Base-by-base conservation (phyloP, 129 eudicot genomes). In the Flaveria ramosissima region DNA sequence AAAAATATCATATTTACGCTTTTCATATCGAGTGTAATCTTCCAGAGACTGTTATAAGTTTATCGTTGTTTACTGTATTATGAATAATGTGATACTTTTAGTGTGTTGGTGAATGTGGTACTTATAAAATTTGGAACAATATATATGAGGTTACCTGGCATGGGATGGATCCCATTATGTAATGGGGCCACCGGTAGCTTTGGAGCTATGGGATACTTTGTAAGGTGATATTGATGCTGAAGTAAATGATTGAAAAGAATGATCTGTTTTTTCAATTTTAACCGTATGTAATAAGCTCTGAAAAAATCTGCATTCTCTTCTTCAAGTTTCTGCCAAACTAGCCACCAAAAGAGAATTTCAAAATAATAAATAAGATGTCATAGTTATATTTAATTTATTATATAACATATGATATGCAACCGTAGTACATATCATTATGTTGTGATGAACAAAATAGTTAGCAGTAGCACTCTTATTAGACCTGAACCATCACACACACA, bases 311-410 rank as follows among this genome's bases (percentile, higher is more conserved):
- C 92, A 84, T 94, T 94, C 85, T 89, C 98, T 85, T 94, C 98
- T 84, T 94, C 98, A 84, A 94, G 77, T 73, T 94, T 94, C 86
- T 94, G 97, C 98, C 98, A 94, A 32, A 94, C 98, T 94, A 79
- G 46, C 73, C 75, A 10, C 56, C 73, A 53, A 69, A 60, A 74
- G 14, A 5, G 16, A 30, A 74, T 3, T 41, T 45, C 60, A 41
- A 41, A 21, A 42, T 30, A 46, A 66, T 55, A 68, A 68, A 30
- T 2, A 26, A 26, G 59, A 78, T 70, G 36, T 36, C 59, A 43
- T 3, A n/a, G 46, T 23, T 77, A 52, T 36, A 68, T 53, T 9
- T 24, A 56, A 56, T 56, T 45, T 77, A 47, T 46, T 60, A 4
- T 53, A 53, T 41, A 53, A 68, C 10, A 60, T 11, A 45, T 27